These are phyloP conservation scores for Apiospora arundinis DNA, from an alignment of 2,329 filamentous ascomycete genomes.

Conservation along the genomic window DNA sequence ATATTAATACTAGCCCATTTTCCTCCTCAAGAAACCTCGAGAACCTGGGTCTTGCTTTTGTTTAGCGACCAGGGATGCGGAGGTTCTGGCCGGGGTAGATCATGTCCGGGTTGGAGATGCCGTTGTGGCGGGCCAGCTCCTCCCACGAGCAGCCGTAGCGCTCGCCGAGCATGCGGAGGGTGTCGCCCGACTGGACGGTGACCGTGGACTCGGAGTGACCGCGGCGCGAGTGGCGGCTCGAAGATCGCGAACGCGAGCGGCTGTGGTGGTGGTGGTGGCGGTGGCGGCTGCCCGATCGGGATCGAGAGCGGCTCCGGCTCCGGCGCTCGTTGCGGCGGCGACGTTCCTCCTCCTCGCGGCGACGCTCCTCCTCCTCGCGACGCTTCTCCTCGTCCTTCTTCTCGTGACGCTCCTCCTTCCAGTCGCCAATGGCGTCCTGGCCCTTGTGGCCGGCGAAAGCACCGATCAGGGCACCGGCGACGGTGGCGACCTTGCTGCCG, in stretches of 20 bases:
- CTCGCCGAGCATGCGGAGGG: constrained; percentile 46
- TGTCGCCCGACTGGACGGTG: constrained; percentile 50
- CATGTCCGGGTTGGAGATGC: constrained; percentile 48
- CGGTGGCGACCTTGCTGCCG: constrained; percentile 31
- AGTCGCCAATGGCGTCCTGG: constrained; percentile 47
- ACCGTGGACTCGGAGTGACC: constrained; percentile 28
- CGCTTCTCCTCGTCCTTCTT: constrained; percentile 40
- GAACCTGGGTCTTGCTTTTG: neutral
- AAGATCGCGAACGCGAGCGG: constrained; percentile 26
- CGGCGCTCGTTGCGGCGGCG: constrained; percentile 22
- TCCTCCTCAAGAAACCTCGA: neutral
- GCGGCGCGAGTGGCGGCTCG: constrained; percentile 23
- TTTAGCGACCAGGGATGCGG: constrained; percentile 38
- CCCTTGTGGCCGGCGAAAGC: constrained; percentile 50
- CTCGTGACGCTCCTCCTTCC: constrained; percentile 39
- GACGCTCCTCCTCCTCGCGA: constrained; percentile 33
- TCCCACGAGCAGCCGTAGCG: constrained; percentile 43
- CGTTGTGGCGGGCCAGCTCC: constrained; percentile 47
- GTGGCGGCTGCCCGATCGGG: constrained; percentile 12
- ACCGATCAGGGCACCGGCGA: constrained; percentile 48
- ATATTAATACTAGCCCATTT: neutral
- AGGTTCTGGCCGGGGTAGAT: constrained; percentile 51
- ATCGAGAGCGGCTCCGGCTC: constrained; percentile 10
- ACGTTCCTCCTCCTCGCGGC: constrained; percentile 33
- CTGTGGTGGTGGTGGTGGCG: constrained; percentile 28